These are phyloP conservation scores for Suillus variegatus DNA, from an alignment of 768 basidiomycete genomes.

Conservation along the genomic window DNA sequence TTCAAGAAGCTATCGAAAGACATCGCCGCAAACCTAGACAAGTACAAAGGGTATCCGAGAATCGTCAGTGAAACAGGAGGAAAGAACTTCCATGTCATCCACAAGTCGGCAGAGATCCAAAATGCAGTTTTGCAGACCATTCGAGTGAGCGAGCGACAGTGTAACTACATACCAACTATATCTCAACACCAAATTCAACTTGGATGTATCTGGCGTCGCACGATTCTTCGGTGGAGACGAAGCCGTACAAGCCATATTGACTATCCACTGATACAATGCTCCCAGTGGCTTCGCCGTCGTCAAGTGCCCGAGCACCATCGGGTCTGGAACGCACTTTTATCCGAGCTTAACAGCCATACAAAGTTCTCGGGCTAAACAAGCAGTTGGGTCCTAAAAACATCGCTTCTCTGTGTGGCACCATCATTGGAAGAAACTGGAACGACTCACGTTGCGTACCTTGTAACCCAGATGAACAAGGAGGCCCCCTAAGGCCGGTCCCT, in stretches of 20 bases:
- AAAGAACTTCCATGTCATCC: slow-evolving; percentile 97
- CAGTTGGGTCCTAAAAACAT: too few relatives aligned
- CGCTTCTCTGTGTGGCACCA: slow-evolving; percentile 41
- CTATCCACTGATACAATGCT: slow-evolving; percentile 41
- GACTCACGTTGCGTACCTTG: slow-evolving; percentile 62
- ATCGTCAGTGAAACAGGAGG: slow-evolving; percentile 98
- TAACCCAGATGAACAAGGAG: slow-evolving; percentile 9
- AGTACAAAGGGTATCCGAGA: slow-evolving; percentile 86
- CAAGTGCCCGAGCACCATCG: slow-evolving; percentile 31
- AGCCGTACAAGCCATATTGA: slow-evolving; percentile 32
- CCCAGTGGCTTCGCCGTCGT: slow-evolving; percentile 33
- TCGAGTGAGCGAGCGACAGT: slow-evolving; percentile 40
- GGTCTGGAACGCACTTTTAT: slow-evolving; percentile 35
- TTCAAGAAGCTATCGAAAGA: slow-evolving; percentile 98
- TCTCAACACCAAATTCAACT: slow-evolving; percentile 8
- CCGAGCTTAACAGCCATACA: too few relatives aligned
- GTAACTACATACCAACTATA: neutral
- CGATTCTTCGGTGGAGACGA: slow-evolving; percentile 35
- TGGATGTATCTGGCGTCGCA: slow-evolving; percentile 30
- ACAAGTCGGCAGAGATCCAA: slow-evolving; percentile 80
- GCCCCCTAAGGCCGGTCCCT: too few relatives aligned
- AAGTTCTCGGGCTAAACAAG: too few relatives aligned
- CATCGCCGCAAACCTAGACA: slow-evolving; percentile 85
- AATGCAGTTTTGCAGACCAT: slow-evolving; percentile 91
- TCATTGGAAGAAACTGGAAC: slow-evolving; percentile 34